A percentile compares a stretch with the other conserved stretches of the same genome.
phyloP scores from a whole-genome alignment of 2,329 filamentous ascomycete species.

The Sporothrix phasma region DNA sequence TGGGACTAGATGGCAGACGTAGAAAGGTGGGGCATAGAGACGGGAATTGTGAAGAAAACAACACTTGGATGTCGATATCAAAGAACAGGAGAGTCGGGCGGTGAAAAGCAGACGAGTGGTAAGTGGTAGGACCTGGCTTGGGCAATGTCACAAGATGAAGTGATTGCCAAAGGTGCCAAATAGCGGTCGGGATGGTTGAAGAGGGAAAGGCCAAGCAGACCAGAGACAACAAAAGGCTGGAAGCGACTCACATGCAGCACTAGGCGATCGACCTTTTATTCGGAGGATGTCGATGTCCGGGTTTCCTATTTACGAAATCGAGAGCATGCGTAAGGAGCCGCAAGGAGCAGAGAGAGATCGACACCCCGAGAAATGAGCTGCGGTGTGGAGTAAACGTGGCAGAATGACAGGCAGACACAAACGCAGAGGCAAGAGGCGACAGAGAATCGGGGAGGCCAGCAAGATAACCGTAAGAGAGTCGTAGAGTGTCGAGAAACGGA shows the following conservation, averaged over 20 bases:
- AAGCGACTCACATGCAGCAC: constrained; percentile 1
- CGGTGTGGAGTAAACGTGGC: neutral
- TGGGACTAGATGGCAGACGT: neutral
- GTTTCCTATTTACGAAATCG: neutral
- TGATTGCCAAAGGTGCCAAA: neutral
- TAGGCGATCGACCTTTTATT: neutral
- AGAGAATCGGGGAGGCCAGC: neutral
- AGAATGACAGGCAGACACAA: neutral
- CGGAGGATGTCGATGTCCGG: neutral
- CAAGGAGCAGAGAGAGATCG: constrained; percentile 4
- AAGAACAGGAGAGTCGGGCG: neutral
- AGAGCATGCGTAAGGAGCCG: neutral
- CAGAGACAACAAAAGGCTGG: neutral
- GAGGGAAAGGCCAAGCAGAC: neutral
- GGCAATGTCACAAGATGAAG: neutral
- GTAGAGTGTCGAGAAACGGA: no score
- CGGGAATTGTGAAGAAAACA: neutral
- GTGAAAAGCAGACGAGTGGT: constrained; percentile 6
- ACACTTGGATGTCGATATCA: neutral
- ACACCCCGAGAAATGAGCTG: constrained; percentile 5
- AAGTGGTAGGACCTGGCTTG: neutral
- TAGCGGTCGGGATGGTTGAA: neutral
- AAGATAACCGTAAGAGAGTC: constrained; percentile 2
- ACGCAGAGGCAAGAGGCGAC: neutral
- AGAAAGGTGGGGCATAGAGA: no score